Base-by-base conservation (phyloP, 2,329 filamentous ascomycete genomes). In the Aureobasidium sp. region DNA sequence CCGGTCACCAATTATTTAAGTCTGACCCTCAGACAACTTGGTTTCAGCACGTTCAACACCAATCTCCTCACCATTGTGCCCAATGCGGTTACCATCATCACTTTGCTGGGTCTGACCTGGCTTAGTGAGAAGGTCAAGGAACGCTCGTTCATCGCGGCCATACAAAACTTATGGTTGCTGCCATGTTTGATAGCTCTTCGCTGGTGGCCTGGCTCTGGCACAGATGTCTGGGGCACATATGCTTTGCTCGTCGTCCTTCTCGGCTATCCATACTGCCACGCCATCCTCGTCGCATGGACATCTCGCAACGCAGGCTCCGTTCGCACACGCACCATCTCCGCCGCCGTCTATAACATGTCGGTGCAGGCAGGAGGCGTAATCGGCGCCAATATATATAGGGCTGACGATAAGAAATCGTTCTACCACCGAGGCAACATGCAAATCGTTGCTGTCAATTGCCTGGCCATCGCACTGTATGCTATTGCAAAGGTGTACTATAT, bases 61-160 rank as follows among this genome's bases (percentile, higher is more conserved):
- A 89, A 87, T 67, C 70, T 89, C 37, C 77, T 89, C 8, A 79
- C 81, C 1, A 87, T 88, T n/a, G 73, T 81, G 64, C 71, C 68
- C 4, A 71, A 74, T 35, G 70, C 72, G 14, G 65, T 73, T 52
- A 70, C 69, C 60, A 70, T 78, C 29, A 63, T 75, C 6, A 75
- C 78, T 5, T 72, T 82, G 2, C 67, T 81, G 14, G 67, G 72
- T 40, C 69, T 78, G 15, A 79, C 79, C 0, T 76, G 75, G 68
- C 64, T 79, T 5, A 79, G 78, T 1, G 78, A 81, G 40, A 72
- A 72, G 31, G 68, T 79, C 62, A 77, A 79, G 75, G 67, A 77
- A 62, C 74, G 79, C 1, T 71, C 79, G 2, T 70, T 83, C 1
- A 72, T 81, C 15, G 71, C 78, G 17, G 74, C 81, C 39, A 72